Evolutionary conservation across 2,329 filamentous ascomycete species (phyloP), one percentile per base, ranked within the genome.

Genomic region (Pseudogymnoascus sp.): DNA sequence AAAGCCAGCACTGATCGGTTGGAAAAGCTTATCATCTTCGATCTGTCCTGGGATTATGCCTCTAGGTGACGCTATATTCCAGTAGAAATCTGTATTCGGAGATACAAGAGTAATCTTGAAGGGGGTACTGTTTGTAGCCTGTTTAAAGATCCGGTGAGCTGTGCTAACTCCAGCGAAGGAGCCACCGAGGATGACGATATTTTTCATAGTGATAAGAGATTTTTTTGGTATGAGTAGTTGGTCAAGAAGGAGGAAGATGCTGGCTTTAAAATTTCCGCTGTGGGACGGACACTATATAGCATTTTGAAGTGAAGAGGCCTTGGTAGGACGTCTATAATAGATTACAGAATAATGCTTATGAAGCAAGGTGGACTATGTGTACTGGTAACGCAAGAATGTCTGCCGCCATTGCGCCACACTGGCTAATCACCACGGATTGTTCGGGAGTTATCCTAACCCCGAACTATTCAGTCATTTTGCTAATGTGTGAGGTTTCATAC

Each of bases 61-160:
- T 42, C 82, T 77, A 11, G 77, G 74, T 49, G 80, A 74, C 62
- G 80, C 80, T 16, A 82, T 68, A 25, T 74, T 77, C 79, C 79
- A 84, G 73, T 77, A 79, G 65, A 82, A 74, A 63, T 82, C 74
- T 9, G 77, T 77, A 59, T 76, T 79, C 1, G 80, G 81, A 62
- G 81, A 79, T 67, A 87, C 75, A 16, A 85, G 73, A 61, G 79
- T 78, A 45, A 87, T 72, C 62, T 82, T 81, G 69, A 83, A 81
- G 9, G 75, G 74, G 4, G 62, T 63, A n/a, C 62, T 66, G 3
- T 65, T 66, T 61, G 63, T 16, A 62, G 49, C 62, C 58, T 70
- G 64, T 55, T 73, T 74, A 35, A 73, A 60, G 45, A 74, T 65
- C 23, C 67, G 65, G 63, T 75, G 73, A n/a, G 72, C 67, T 1